These are phyloP conservation scores for Candida hispaniensis DNA, from an alignment of 805 yeast genomes.

Conservation along the genomic window DNA sequence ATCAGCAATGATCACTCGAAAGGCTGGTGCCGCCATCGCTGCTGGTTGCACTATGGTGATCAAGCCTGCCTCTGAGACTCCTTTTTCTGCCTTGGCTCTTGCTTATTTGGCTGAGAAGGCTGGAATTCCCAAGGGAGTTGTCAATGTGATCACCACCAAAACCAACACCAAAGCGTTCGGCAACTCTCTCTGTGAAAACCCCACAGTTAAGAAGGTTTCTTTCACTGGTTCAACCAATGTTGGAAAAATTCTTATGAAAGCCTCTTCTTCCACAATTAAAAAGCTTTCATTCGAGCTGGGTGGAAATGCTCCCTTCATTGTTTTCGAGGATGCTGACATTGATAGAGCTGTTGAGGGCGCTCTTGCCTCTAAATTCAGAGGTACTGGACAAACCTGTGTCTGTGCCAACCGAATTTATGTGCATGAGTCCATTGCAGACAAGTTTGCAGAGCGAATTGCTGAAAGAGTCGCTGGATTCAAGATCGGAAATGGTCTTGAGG, in stretches of 20 bases:
- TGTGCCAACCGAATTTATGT: slow-evolving; percentile 65
- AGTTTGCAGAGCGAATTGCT: slow-evolving; percentile 42
- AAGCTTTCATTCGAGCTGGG: slow-evolving; percentile 67
- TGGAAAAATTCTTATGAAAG: slow-evolving; percentile 56
- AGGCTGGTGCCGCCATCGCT: slow-evolving; percentile 66
- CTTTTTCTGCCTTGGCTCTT: slow-evolving; percentile 59
- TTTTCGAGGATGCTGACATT: slow-evolving; percentile 62
- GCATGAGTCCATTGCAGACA: slow-evolving; percentile 54
- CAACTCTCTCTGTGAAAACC: slow-evolving; percentile 44
- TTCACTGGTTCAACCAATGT: slow-evolving; percentile 73
- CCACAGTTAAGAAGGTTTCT: slow-evolving; percentile 51
- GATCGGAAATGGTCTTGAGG: slow-evolving; percentile 54
- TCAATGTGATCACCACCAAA: slow-evolving; percentile 47
- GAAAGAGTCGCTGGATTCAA: slow-evolving; percentile 36
- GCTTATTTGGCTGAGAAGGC: slow-evolving; percentile 52
- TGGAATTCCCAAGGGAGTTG: slow-evolving; percentile 60
- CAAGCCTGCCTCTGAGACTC: slow-evolving; percentile 71
- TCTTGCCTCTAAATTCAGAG: slow-evolving; percentile 57
- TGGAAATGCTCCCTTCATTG: slow-evolving; percentile 71
- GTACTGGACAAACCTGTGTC: slow-evolving; percentile 73
- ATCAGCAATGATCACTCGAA: slow-evolving; percentile 64
- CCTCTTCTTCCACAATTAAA: slow-evolving; percentile 50
- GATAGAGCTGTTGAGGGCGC: slow-evolving; percentile 59
- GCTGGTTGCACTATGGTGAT: slow-evolving; percentile 71
- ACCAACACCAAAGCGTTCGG: slow-evolving; percentile 37